phyloP scores from a whole-genome alignment of 805 yeast genomes.

The Isabelozyma pseudorhagii region DNA sequence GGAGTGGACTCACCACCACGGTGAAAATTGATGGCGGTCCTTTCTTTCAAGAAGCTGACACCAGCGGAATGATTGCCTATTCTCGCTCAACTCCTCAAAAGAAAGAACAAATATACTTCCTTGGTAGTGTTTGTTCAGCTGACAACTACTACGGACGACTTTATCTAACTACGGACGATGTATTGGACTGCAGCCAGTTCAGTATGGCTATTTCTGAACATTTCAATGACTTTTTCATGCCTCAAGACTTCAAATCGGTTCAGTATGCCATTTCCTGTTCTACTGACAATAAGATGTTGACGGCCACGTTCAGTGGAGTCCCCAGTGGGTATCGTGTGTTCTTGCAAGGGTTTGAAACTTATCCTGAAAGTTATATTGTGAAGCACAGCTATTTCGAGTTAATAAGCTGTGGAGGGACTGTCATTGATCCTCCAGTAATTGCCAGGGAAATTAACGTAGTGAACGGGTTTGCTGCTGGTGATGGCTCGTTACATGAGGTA shows the following conservation, averaged over 20 bases:
- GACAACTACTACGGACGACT: constrained; percentile 10
- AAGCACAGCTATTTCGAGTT: constrained; percentile 6
- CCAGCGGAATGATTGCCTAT: constrained; percentile 7
- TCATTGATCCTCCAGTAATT: neutral
- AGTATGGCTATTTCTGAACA: constrained; percentile 4
- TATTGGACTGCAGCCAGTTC: constrained; percentile 10
- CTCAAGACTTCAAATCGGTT: constrained; percentile 4
- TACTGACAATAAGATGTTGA: constrained; percentile 1
- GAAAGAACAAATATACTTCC: constrained; percentile 9
- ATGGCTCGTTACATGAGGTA: neutral
- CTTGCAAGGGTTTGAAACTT: constrained; percentile 9
- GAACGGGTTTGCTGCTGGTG: constrained; percentile 2
- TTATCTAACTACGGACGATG: constrained; percentile 6
- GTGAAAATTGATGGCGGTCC: constrained; percentile 11
- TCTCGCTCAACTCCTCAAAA: constrained; percentile 12
- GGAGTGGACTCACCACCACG: constrained; percentile 9
- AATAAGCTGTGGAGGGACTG: constrained; percentile 9
- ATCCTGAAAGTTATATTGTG: constrained; percentile 3
- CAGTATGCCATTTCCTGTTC: constrained; percentile 2
- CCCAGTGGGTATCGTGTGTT: constrained; percentile 10
- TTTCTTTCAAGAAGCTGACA: constrained; percentile 4
- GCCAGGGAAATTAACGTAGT: constrained; percentile 3
- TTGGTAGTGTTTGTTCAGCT: constrained; percentile 11
- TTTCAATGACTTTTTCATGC: constrained; percentile 13
- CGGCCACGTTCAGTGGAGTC: constrained; percentile 4